Percentiles rank a stretch among this genome's conserved stretches.
phyloP scores from a whole-genome alignment of 2,329 filamentous ascomycete genomes.

The Talaromyces atroroseus region DNA sequence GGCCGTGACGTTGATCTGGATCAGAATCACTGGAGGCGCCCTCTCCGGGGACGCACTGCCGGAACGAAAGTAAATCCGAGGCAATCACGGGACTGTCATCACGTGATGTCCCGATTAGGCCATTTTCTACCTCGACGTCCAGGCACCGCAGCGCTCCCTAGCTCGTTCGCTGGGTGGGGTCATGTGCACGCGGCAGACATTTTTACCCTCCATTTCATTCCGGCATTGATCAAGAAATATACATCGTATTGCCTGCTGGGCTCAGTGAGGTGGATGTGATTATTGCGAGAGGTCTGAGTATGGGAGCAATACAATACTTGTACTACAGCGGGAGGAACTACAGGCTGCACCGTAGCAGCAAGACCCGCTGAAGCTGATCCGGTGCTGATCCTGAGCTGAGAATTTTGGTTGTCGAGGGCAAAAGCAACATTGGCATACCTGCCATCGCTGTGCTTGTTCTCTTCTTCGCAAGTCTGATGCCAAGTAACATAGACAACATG shows the following conservation, averaged over 20 bases:
- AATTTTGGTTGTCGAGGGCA: conserved; percentile 5
- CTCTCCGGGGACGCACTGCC: too few relatives aligned
- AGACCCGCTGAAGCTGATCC: conserved; percentile 7
- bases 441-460: background rate
- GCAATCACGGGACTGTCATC: too few relatives aligned
- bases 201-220: too few relatives aligned
- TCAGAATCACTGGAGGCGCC: too few relatives aligned
- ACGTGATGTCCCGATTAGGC: too few relatives aligned
- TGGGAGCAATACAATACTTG: background rate
- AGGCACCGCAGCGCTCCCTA: too few relatives aligned
- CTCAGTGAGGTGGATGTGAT: conserved; percentile 3
- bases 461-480: background rate
- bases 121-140: too few relatives aligned
- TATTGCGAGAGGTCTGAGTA: background rate
- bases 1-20: too few relatives aligned
- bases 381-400: background rate
- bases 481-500: background rate
- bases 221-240: too few relatives aligned
- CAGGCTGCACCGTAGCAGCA: conserved; percentile 5
- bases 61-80: too few relatives aligned
- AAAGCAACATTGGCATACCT: background rate
- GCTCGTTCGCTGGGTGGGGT: too few relatives aligned
- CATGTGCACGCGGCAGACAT: too few relatives aligned
- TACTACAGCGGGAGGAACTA: background rate
- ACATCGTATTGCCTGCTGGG: background rate